Percentiles rank a stretch among this genome's conserved stretches.
These are phyloP conservation scores for Raffaelea albimanens DNA, from an alignment of 2,329 filamentous ascomycete species.

Conservation along the genomic window DNA sequence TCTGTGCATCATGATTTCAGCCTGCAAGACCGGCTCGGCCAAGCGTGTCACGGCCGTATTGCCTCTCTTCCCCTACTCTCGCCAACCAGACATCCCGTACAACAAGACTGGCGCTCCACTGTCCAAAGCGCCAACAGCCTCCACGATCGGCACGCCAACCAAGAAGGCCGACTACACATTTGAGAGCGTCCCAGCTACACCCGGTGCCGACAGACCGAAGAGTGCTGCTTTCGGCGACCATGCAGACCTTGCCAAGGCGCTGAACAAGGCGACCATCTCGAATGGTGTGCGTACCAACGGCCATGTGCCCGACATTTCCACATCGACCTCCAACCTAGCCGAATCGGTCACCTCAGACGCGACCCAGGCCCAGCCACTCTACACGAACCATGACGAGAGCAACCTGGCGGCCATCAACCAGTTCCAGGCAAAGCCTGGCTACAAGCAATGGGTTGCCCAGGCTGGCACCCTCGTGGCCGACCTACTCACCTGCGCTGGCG, in stretches of 20 bases:
- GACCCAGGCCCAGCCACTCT: constrained; percentile 22
- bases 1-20: constrained; percentile 95
- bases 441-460: constrained; percentile 98
- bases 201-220: constrained; percentile 60
- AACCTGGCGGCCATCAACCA: constrained; percentile 46
- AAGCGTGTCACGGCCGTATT: constrained; percentile 88
- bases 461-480: constrained; percentile 92
- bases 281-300: constrained; percentile 25
- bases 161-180: constrained; percentile 65
- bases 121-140: constrained; percentile 47
- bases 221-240: constrained; percentile 58
- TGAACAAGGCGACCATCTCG: constrained; percentile 57
- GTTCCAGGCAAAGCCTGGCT: constrained; percentile 76
- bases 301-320: constrained; percentile 7
- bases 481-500: constrained; percentile 86
- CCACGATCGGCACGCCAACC: constrained; percentile 23
- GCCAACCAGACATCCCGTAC: constrained; percentile 93
- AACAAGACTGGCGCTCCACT: constrained; percentile 90
- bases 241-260: constrained; percentile 63
- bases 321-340: too few relatives aligned
- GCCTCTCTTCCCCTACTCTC: constrained; percentile 91
- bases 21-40: constrained; percentile 77
- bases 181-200: constrained; percentile 83
- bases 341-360: background rate
- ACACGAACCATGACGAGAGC: constrained; percentile 57